Evolutionary conservation across 352 stramenopile species (phyloP).

Genomic region (Pythium dissotocum): DNA sequence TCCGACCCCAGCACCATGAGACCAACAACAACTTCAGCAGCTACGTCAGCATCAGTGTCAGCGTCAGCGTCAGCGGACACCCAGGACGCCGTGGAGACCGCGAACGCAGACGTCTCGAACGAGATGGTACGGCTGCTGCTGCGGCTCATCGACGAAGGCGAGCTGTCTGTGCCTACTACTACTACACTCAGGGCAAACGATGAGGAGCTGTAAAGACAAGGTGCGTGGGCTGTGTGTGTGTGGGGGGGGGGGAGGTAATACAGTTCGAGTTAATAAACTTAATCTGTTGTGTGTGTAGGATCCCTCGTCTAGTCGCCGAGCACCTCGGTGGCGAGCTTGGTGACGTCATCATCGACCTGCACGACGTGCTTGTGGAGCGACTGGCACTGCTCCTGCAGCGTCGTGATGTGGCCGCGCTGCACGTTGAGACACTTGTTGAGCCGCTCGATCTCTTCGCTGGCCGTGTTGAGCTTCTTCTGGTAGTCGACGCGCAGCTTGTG

Average conservation of each 20-base stretch:
- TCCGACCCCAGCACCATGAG: slow-evolving; percentile 41
- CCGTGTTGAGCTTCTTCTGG: slow-evolving; percentile 82
- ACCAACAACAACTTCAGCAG: slow-evolving; percentile 7
- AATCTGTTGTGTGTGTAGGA: no score
- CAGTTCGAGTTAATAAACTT: no score
- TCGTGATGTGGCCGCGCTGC: slow-evolving; percentile 82
- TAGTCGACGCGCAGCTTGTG: slow-evolving; percentile 78
- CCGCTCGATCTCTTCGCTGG: slow-evolving; percentile 80
- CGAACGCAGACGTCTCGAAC: slow-evolving; percentile 28
- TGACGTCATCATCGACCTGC: slow-evolving; percentile 85
- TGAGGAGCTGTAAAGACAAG: background rate
- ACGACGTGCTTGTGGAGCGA: slow-evolving; percentile 85
- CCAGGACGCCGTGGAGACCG: background rate
- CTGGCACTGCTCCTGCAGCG: slow-evolving; percentile 80
- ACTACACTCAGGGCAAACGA: background rate
- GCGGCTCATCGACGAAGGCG: slow-evolving; percentile 35
- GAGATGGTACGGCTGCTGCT: slow-evolving; percentile 63
- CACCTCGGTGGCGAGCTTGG: slow-evolving; percentile 80
- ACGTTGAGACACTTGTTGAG: slow-evolving; percentile 86
- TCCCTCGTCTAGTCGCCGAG: slow-evolving; percentile 50
- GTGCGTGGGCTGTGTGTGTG: no score
- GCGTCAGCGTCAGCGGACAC: background rate
- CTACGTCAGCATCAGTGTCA: slow-evolving; percentile 16
- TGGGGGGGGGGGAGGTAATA: no score
- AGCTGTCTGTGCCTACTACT: background rate